Base-by-base conservation (phyloP, 805 yeast genomes). In the Saccharomyces eubayanus region DNA sequence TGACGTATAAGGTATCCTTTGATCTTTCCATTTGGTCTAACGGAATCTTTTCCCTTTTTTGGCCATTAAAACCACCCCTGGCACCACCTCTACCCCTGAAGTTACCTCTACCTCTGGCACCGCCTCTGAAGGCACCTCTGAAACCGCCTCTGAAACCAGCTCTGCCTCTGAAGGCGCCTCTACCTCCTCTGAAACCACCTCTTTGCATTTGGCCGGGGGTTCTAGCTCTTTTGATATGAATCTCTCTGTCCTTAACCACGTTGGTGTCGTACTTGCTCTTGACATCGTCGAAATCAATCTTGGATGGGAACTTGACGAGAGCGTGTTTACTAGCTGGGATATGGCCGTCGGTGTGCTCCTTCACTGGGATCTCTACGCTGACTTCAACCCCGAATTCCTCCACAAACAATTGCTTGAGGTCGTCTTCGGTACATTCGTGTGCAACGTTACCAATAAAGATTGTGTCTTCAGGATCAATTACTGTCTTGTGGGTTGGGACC, bases 1-100 rank as follows among this genome's bases (percentile, higher is more conserved):
- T 81, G 55, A 87, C 76, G 57, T 83, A 80, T 41, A 87, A 73
- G 60, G 85, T 85, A 58, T 83, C 71, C 3, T 57, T 63, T 14
- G 77, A 72, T 62, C 71, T 71, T 48, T 64, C 71, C 65, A 74
- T 71, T 59, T 72, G 66, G 40, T 68, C 73, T 53, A 73, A 67
- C 53, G 72, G 70, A 29, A 70, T 58, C 51, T 61, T 73, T 50
- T 66, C 71, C 56, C 62, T 67, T 55, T 55, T 62, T 50, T 63
- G 63, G 1, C 63, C 66, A 31, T 62, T 60, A 21, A 60, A 59
- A 20, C 62, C 62, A 16, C 60, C 56, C 49, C 59, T 57, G 21
- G 54, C 54, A 48, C 60, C 58, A 9, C 52, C 45, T 30, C 53
- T 51, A 2, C 62, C 65, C 30, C 65, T 62, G n/a, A 57, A 57